Evolutionary conservation across 2,329 filamentous ascomycete species (phyloP).

Genomic region (Venturia nashicola): DNA sequence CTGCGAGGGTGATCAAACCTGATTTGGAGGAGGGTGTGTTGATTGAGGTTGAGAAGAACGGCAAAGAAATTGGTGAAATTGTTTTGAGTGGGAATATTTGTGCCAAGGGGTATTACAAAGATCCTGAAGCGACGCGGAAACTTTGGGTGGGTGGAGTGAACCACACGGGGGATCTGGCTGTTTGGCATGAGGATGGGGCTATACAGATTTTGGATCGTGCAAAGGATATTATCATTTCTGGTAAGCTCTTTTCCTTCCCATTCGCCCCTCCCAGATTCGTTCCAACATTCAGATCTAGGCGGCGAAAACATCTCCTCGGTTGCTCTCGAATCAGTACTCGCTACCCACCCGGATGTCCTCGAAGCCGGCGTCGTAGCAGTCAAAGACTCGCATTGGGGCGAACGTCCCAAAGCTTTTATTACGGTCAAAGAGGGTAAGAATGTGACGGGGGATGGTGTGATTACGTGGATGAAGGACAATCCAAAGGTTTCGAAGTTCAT

Average conservation of each 20-base stretch:
- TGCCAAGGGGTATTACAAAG: constrained; percentile 83
- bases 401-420: constrained; percentile 87
- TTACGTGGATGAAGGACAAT: constrained; percentile 73
- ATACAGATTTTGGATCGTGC: constrained; percentile 86
- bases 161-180: constrained; percentile 85
- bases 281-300: constrained; percentile 36
- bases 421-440: constrained; percentile 60
- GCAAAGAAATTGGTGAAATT: constrained; percentile 70
- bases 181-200: constrained; percentile 83
- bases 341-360: constrained; percentile 75
- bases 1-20: constrained; percentile 69
- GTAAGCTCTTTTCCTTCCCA: constrained; percentile 32
- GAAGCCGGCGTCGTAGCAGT: constrained; percentile 88
- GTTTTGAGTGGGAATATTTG: constrained; percentile 89
- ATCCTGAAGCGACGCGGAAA: constrained; percentile 71
- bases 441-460: constrained; percentile 55
- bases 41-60: constrained; percentile 55
- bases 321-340: constrained; percentile 79
- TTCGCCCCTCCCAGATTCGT: neutral
- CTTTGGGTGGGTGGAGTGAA: constrained; percentile 77
- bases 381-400: constrained; percentile 83
- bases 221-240: constrained; percentile 97
- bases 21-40: constrained; percentile 56
- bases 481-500: constrained; percentile 83
- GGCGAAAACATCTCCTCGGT: constrained; percentile 96